A percentile compares a stretch with the other conserved stretches of the same genome.
Conservation (phyloP, 2,329 filamentous ascomycete genomes). For the Diaporthe longicolla region DNA sequence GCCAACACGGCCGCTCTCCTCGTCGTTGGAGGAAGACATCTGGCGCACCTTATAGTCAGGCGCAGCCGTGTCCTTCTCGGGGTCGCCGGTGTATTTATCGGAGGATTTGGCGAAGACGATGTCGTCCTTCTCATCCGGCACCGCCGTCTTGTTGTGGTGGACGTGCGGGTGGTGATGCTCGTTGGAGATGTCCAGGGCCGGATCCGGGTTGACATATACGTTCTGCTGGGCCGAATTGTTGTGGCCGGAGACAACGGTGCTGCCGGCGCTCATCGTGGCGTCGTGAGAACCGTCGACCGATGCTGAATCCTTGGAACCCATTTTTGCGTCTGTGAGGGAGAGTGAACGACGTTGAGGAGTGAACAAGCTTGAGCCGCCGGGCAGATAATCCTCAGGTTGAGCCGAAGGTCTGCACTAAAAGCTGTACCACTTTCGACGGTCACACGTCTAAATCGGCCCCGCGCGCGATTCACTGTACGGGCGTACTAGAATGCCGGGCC, state of each 20-base stretch:
- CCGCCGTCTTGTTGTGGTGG: conserved; percentile 57
- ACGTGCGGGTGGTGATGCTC: conserved; percentile 61
- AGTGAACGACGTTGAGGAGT: neutral
- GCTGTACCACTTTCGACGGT: conserved; percentile 12
- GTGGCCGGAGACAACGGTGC: neutral
- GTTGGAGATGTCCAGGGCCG: conserved; percentile 45
- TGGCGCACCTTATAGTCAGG: conserved; percentile 52
- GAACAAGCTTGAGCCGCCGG: too few species aligned
- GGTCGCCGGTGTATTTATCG: conserved; percentile 45
- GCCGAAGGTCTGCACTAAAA: conserved; percentile 9
- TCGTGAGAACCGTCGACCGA: neutral
- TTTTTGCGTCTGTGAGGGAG: neutral
- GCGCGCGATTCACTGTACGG: neutral
- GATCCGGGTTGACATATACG: conserved; percentile 29
- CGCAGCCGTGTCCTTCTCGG: conserved; percentile 51
- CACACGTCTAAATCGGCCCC: conserved; percentile 13
- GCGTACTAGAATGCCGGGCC: conserved; percentile 24
- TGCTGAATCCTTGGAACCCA: conserved; percentile 20
- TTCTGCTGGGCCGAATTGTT: conserved; percentile 31
- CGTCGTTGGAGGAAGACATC: conserved; percentile 19
- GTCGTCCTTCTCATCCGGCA: conserved; percentile 56
- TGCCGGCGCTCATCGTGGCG: conserved; percentile 4
- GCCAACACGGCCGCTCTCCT: conserved; percentile 58
- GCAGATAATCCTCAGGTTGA: conserved; percentile 12
- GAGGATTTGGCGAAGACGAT: conserved; percentile 62